These are phyloP conservation scores for Penicillium chermesinum DNA, from an alignment of 495 filamentous ascomycete species.

Conservation along the genomic window DNA sequence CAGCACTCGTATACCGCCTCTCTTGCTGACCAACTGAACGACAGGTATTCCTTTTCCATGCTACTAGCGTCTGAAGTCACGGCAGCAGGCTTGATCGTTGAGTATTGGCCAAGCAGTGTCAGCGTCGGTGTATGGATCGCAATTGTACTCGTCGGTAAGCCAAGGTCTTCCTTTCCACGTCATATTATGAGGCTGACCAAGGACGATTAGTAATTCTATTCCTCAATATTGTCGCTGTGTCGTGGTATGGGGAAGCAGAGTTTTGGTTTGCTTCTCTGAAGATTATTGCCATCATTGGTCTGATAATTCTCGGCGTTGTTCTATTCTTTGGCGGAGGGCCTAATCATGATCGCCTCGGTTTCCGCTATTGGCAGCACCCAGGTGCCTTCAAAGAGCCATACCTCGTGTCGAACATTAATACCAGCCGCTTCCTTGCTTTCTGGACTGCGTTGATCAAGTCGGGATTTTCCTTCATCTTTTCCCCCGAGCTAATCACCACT, in stretches of 20 bases:
- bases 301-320: constrained; percentile 61
- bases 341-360: constrained; percentile 59
- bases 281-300: constrained; percentile 66
- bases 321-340: constrained; percentile 63
- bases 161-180: no score
- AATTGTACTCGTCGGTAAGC: constrained; percentile 56
- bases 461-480: constrained; percentile 52
- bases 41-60: constrained; percentile 49
- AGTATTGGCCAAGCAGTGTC: constrained; percentile 57
- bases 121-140: constrained; percentile 61
- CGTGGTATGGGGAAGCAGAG: constrained; percentile 67
- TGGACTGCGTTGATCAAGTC: constrained; percentile 41
- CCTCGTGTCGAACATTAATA: constrained; percentile 17
- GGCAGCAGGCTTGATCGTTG: constrained; percentile 61
- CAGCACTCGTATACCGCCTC: no score
- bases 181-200: no score
- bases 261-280: constrained; percentile 72
- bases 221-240: constrained; percentile 63
- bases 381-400: constrained; percentile 59
- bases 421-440: constrained; percentile 38
- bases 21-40: no score
- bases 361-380: constrained; percentile 65
- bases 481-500: constrained; percentile 69
- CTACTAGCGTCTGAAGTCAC: constrained; percentile 64
- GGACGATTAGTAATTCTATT: constrained; percentile 55